A percentile compares a stretch with the other conserved stretches of the same genome.
Evolutionary conservation across 208 protist genomes (phyloP).

Genomic region (Leishmania braziliensis): DNA sequence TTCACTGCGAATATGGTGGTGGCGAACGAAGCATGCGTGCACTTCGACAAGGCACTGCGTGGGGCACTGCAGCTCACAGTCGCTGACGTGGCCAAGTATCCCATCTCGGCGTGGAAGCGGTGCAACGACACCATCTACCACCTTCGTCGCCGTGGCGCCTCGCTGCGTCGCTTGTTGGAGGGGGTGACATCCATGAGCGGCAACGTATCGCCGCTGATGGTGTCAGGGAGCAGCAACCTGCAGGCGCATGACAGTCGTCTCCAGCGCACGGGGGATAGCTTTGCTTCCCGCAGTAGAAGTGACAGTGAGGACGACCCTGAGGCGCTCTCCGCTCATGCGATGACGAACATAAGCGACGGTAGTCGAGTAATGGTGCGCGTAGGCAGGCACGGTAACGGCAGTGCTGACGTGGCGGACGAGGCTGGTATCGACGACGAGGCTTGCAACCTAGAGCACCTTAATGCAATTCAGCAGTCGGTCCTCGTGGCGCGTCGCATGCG

Average conservation of each 20-base stretch:
- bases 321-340: not conserved
- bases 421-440: not conserved
- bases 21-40: constrained; percentile 74
- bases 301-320: constrained; percentile 1
- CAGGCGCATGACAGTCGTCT: not conserved
- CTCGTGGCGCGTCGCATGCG: constrained; percentile 82
- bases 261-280: not conserved
- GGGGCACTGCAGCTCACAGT: constrained; percentile 39
- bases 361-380: constrained; percentile 21
- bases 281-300: not conserved
- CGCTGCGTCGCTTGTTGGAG: constrained; percentile 64
- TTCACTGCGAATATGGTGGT: constrained; percentile 79
- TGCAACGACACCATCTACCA: constrained; percentile 90
- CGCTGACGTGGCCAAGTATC: constrained; percentile 48
- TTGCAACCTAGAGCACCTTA: constrained; percentile 34
- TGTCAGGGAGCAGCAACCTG: not conserved
- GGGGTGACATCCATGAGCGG: constrained; percentile 33
- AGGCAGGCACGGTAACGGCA: constrained; percentile 3
- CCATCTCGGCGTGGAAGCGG: constrained; percentile 81
- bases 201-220: constrained; percentile 11
- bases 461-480: constrained; percentile 72
- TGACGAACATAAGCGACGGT: constrained; percentile 9
- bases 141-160: constrained; percentile 68
- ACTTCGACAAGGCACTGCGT: constrained; percentile 69
- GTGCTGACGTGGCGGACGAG: not conserved